These are phyloP conservation scores for Westerdykella ornata DNA, from an alignment of 2,329 filamentous ascomycete species.

Conservation along the genomic window DNA sequence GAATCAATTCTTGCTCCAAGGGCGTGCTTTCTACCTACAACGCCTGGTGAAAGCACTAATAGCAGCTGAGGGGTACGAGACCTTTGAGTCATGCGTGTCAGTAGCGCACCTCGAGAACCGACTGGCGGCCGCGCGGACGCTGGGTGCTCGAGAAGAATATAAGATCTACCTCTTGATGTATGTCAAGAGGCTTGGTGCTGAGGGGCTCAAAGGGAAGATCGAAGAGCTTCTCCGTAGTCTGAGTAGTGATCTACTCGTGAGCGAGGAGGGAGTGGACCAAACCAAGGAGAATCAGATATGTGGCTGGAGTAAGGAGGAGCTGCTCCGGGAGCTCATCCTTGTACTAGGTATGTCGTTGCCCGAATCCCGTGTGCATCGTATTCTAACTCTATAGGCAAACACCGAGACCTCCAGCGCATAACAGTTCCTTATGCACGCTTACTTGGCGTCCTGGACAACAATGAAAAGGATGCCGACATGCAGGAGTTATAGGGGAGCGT, in stretches of 20 bases:
- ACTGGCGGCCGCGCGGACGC: slow-evolving; percentile 76
- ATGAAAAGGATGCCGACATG: too few species aligned
- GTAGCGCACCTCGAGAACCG: slow-evolving; percentile 94
- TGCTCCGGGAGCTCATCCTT: slow-evolving; percentile 85
- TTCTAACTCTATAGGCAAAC: slow-evolving; percentile 64
- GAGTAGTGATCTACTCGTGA: slow-evolving; percentile 60
- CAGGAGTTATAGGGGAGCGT: too few species aligned
- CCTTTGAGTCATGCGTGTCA: slow-evolving; percentile 82
- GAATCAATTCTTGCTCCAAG: slow-evolving; percentile 82
- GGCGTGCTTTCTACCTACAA: slow-evolving; percentile 84
- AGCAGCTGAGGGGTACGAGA: slow-evolving; percentile 83
- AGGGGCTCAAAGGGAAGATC: slow-evolving; percentile 79
- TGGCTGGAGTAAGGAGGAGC: slow-evolving; percentile 81
- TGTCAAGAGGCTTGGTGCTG: slow-evolving; percentile 86
- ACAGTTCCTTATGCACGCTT: slow-evolving; percentile 89
- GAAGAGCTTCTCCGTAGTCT: slow-evolving; percentile 83
- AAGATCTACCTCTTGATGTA: slow-evolving; percentile 96
- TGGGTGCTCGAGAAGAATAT: slow-evolving; percentile 88
- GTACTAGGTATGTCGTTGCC: slow-evolving; percentile 61
- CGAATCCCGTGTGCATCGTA: neutral
- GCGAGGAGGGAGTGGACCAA: slow-evolving; percentile 51
- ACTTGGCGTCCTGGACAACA: slow-evolving; percentile 23
- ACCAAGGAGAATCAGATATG: slow-evolving; percentile 66
- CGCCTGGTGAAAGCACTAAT: slow-evolving; percentile 84
- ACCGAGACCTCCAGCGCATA: slow-evolving; percentile 84